A percentile compares a stretch with the other conserved stretches of the same genome.
Conservation (phyloP, 768 basidiomycete species). For the Pisolithus microcarpus region DNA sequence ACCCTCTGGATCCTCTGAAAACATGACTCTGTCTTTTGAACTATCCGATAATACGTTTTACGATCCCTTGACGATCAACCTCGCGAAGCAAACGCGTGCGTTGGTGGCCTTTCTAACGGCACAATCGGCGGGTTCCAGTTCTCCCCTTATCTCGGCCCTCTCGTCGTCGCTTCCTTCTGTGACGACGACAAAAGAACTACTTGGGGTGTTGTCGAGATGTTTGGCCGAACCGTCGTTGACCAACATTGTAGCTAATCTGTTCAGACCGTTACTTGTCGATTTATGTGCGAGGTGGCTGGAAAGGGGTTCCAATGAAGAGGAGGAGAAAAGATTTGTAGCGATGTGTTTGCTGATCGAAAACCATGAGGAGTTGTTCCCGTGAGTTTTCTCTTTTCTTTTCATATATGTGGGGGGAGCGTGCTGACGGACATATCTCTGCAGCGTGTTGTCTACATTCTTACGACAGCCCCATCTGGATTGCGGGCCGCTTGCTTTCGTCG, state of each 20-base stretch:
- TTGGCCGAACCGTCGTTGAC: constrained; percentile 61
- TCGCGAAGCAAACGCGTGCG: constrained; percentile 43
- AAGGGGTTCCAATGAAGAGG: constrained; percentile 25
- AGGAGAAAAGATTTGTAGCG: constrained; percentile 49
- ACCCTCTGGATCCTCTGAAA: too few relatives aligned
- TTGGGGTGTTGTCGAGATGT: constrained; percentile 51
- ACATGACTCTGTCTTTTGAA: too few relatives aligned
- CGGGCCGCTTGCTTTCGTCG: constrained; percentile 50
- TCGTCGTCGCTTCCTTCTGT: constrained; percentile 12
- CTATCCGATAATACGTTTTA: constrained; percentile 16
- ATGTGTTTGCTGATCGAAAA: constrained; percentile 59
- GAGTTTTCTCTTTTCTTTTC: constrained; percentile 22
- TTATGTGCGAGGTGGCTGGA: constrained; percentile 78
- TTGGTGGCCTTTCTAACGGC: constrained; percentile 41
- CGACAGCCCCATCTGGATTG: constrained; percentile 34
- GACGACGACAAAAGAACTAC: constrained; percentile 35
- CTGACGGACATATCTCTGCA: constrained; percentile 17
- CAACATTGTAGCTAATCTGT: constrained; percentile 50
- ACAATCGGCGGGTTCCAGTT: constrained; percentile 32
- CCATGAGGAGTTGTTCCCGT: constrained; percentile 70
- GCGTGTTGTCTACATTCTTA: constrained; percentile 51
- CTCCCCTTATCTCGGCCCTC: neutral
- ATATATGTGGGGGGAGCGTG: constrained; percentile 3
- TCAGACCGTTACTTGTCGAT: constrained; percentile 73
- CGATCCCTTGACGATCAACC: constrained; percentile 56